Conservation (phyloP, 2,329 filamentous ascomycete genomes). For the Metarhizium rileyi region DNA sequence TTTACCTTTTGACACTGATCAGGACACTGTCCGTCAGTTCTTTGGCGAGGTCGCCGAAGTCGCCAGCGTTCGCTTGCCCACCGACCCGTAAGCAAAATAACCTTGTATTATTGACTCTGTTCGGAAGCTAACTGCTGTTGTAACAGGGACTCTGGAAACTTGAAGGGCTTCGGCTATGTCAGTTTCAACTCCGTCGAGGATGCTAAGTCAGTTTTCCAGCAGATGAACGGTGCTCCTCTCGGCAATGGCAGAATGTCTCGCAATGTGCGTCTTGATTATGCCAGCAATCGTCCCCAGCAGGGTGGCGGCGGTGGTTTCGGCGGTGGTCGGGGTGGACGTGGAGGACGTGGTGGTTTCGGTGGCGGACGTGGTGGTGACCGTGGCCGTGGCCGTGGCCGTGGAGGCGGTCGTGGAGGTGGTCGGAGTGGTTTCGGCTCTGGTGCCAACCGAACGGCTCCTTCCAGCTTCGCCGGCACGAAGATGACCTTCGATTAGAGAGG, state of each 20-base stretch:
- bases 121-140: neutral
- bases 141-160: constrained; percentile 61
- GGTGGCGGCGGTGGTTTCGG: constrained; percentile 43
- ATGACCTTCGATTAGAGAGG: constrained; percentile 50
- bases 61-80: constrained; percentile 76
- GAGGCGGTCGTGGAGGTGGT: constrained; percentile 42
- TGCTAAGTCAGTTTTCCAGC: constrained; percentile 63
- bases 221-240: constrained; percentile 56
- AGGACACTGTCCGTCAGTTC: constrained; percentile 63
- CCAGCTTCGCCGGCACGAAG: constrained; percentile 60
- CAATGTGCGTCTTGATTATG: constrained; percentile 73
- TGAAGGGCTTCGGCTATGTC: constrained; percentile 91
- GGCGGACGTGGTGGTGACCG: constrained; percentile 32
- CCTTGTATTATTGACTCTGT: constrained; percentile 17
- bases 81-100: constrained; percentile 53
- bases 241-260: constrained; percentile 60
- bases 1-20: constrained; percentile 72
- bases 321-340: constrained; percentile 42
- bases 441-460: constrained; percentile 28
- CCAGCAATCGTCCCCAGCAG: constrained; percentile 54
- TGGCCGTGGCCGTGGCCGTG: constrained; percentile 35
- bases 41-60: constrained; percentile 64
- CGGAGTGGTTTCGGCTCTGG: constrained; percentile 43
- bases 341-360: constrained; percentile 37
- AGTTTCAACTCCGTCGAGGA: constrained; percentile 76